Evolutionary conservation across 495 filamentous ascomycete genomes (phyloP), one percentile per base, ranked within the genome.

Genomic region (Neurospora sp.): DNA sequence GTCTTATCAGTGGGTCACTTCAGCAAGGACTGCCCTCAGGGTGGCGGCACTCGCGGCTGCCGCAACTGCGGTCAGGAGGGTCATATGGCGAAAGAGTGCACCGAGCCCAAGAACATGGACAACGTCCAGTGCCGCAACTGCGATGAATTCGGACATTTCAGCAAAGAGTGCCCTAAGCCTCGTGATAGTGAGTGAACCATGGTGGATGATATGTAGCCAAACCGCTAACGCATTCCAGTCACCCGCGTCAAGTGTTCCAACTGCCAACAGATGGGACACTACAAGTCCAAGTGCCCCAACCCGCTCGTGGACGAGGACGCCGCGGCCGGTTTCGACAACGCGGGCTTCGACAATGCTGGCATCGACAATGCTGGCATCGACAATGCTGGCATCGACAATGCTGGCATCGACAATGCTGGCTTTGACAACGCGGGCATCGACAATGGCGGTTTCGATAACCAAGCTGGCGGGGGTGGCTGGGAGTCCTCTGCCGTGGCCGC

Each of bases 251-350:
- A 93, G 79, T 97, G 94, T 84, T 86, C 82, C 75, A 90, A 91
- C 77, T 96, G 94, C 77, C 86, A 89, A 11, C 85, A 95, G 82
- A 91, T 90, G 86, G 93, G 93, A 18, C 93, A 96, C 72, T 91
- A 85, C 69, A 82, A 89, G 72, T 83, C 84, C 72, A 86, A 87
- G 71, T 95, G 93, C 82, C 81, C 83, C 78, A 85, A 88, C 70
- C 79, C 87, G 38, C 77, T 82, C 1, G 78, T 78, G 7, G 79
- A 74, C 9, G 82, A 83, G 31, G 83, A 82, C 18, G 79, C 72
- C 10, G 75, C 71, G 74, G 49, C 69, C 54, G 75, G 62, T 27
- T 75, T 72, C 35, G 74, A 74, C 11, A 70, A 37, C 39, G 72
- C 5, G 16, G 72, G 71, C 23, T 39, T 5, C 49, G 70, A 70